Base-by-base conservation (phyloP, 2,329 filamentous ascomycete species). In the Talaromyces islandicus region DNA sequence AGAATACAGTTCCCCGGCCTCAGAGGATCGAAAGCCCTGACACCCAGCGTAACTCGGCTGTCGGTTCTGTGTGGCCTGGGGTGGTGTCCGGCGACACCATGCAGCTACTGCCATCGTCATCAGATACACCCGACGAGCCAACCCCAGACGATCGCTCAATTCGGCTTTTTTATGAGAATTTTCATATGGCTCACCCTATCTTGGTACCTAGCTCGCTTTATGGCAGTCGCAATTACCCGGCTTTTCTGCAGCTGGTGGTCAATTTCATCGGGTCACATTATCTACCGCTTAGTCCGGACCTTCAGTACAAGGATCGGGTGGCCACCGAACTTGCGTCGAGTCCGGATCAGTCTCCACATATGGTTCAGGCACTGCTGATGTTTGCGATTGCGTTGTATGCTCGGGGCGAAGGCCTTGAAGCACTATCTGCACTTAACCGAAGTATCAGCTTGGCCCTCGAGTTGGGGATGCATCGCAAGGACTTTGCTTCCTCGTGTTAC, bases 381-480 rank as follows among this genome's bases (percentile, higher is more conserved):
- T 75, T 70, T 55, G 70, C 72, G 2, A 74, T 76, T 54, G 66
- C 69, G 2, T 62, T 71, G 11, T 73, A 71, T 54, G 71, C 72
- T 11, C 69, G 73, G 0, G 68, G 67, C n/a, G 73, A 75, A 58
- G 66, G 66, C 56, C 51, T 65, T n/a, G 67, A 72, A 58, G 73
- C 73, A 7, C 67, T 71, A 51, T 54, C 63, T 25, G 67, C 69
- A 0, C 82, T 96, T 14, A 78, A 78, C 4, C 82, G 87, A 35
- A 86, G 85, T 4, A 87, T 91, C 68, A 81, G 85, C 4, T 76
- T 92, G 38, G 89, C 91, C 1, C 72, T 94, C 12, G 85, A 90
- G 60, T 81, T 95, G 27, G 87, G 88, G 0, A 84, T 96, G 75
- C 86, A 95, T 68, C 84, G 83, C 3, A 79, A 83, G 56, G 81